A percentile compares a stretch with the other conserved stretches of the same genome.
These are phyloP conservation scores for Meripilus lineatus DNA, from an alignment of 1,284 basidiomycete genomes.

Conservation along the genomic window DNA sequence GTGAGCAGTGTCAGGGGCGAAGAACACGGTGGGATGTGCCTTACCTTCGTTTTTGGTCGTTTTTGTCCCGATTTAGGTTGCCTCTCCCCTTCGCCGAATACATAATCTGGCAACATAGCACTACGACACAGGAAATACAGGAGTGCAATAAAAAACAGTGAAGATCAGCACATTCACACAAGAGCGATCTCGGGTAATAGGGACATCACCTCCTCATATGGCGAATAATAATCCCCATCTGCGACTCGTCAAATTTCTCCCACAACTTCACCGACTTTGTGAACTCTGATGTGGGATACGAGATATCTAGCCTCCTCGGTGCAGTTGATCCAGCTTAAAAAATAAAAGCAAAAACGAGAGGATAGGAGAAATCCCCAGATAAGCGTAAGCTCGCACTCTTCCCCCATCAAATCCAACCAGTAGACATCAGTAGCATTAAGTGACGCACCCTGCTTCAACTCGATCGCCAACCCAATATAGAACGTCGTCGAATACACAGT, in stretches of 20 bases:
- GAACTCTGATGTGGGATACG: constrained; percentile 95
- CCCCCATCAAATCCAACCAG: constrained; percentile 15
- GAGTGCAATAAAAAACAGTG: constrained; percentile 3
- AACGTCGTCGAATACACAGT: constrained; percentile 92
- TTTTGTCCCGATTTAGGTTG: constrained; percentile 61
- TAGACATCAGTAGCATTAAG: too few species aligned
- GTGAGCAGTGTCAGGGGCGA: constrained; percentile 13
- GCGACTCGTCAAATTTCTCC: constrained; percentile 91
- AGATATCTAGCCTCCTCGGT: constrained; percentile 87
- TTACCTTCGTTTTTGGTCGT: constrained; percentile 76
- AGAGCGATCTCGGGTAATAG: constrained; percentile 4
- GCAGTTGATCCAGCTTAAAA: constrained; percentile 61
- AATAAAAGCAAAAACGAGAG: constrained; percentile 6
- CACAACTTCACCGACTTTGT: constrained; percentile 93
- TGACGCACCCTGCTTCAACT: constrained; percentile 82
- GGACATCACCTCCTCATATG: constrained; percentile 86
- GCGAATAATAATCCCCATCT: constrained; percentile 93
- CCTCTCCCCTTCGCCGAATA: constrained; percentile 78
- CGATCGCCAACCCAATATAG: constrained; percentile 93
- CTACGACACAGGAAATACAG: constrained; percentile 33
- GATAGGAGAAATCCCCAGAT: constrained; percentile 1
- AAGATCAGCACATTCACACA: neutral
- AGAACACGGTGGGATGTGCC: constrained; percentile 23
- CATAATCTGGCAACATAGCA: constrained; percentile 72
- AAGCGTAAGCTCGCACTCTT: constrained; percentile 11